Base-by-base conservation (phyloP, 257 asterid species). In the Mitragyna speciosa region DNA sequence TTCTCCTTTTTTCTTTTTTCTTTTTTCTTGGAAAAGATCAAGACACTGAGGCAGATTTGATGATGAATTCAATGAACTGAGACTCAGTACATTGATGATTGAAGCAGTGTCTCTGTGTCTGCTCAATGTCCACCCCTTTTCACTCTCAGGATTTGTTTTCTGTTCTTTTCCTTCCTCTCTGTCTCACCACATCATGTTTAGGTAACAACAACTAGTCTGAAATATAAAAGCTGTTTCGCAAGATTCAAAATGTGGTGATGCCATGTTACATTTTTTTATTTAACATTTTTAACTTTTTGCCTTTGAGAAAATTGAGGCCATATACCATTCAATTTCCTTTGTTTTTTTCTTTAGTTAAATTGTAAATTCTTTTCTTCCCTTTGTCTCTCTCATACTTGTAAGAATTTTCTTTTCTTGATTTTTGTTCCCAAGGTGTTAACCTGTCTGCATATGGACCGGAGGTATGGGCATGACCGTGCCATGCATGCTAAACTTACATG, bases 31-130 rank as follows among this genome's bases (percentile, higher is more conserved):
- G 77, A 82, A 83, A 79, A 69, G 70, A 56, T 39, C n/a, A 45
- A 71, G 64, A 73, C 26, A 72, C 24, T 49, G 82, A 43, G 15
- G 7, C 15, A 28, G 73, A 30, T 79, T 71, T 59, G 78, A 43
- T 45, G 78, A 71, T 75, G 83, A 79, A 72, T 69, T 76, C 82
- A 84, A 84, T 84, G 82, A 80, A 72, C 48, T 76, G 56, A 28
- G 16, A 64, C 41, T 28, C 7, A 24, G 77, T 71, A 20, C 59
- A 47, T 41, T 63, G 76, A 79, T 63, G 61, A 72, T 72, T 72
- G 61, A 48, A 1, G 61, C 59, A 72, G n/a, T 47, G 41, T n/a
- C 52, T 48, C 52, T 65, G 81, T 75, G 56, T 61, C 72, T 83
- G 54, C 39, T 72, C 20, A 31, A 72, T 59, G 76, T 12, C 41